Percentiles rank a stretch among this genome's conserved stretches.
These are phyloP conservation scores for Calophaca sinica DNA, from an alignment of 306 rosid species.

Conservation along the genomic window DNA sequence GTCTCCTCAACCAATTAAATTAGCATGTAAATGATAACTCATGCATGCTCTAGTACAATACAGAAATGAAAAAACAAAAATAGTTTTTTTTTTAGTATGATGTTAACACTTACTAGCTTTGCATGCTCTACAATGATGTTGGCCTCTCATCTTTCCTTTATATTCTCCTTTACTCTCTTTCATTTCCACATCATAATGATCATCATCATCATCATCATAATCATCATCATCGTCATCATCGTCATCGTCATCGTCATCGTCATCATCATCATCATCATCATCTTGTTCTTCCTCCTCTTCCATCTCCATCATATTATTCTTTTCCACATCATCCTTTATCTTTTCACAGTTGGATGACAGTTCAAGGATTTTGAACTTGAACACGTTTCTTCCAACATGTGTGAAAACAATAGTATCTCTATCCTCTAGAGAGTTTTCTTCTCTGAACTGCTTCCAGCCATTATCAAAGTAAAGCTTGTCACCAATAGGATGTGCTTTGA, in stretches of 20 bases:
- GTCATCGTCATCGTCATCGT: not conserved
- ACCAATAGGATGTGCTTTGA: not conserved
- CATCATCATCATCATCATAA: not conserved
- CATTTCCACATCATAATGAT: not conserved
- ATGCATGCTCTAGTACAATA: not conserved
- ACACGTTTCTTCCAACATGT: not conserved
- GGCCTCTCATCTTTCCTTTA: not conserved
- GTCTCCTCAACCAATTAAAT: slow-evolving; percentile 38
- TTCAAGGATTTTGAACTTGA: slow-evolving; percentile 41
- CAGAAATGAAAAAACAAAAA: not conserved
- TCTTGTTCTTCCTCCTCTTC: not conserved
- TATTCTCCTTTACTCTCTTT: slow-evolving; percentile 10
- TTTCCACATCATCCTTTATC: not conserved
- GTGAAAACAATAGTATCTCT: slow-evolving; percentile 20
- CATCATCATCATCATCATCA: not conserved
- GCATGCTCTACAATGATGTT: not conserved
- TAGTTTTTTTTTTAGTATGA: not conserved
- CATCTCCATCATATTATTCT: not conserved
- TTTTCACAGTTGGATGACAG: slow-evolving; percentile 33
- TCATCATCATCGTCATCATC: not conserved
- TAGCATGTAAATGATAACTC: not conserved
- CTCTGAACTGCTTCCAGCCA: slow-evolving; percentile 44
- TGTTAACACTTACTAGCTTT: slow-evolving; percentile 37
- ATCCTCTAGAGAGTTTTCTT: slow-evolving; percentile 16
- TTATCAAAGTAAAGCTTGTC: not conserved